phyloP scores from a whole-genome alignment of 169 alveolate species.

The Toxoplasma gondii region DNA sequence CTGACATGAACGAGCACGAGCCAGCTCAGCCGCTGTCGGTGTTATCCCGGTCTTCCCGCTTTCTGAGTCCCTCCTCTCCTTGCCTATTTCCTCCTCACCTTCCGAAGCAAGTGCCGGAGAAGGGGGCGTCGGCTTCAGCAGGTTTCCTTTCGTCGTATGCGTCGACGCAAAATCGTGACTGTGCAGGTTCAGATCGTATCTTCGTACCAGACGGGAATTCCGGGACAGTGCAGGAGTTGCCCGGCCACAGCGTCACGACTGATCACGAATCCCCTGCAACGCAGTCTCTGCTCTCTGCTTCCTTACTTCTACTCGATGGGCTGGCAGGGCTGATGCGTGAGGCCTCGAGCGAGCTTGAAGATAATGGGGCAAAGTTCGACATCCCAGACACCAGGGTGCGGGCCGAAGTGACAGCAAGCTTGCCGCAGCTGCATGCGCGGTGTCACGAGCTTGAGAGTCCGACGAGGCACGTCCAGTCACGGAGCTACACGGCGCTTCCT shows the following conservation, averaged over 20 bases:
- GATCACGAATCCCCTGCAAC: neutral
- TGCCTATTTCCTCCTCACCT: neutral
- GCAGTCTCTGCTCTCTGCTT: neutral
- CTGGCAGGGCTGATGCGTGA: neutral
- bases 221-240: neutral
- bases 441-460: neutral
- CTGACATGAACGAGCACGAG: neutral
- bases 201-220: neutral
- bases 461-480: neutral
- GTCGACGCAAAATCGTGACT: neutral
- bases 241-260: neutral
- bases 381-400: neutral
- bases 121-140: neutral
- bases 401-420: neutral
- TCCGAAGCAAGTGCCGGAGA: neutral
- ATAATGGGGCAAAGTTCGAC: neutral
- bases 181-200: neutral
- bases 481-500: conserved; percentile 23
- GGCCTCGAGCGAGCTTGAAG: neutral
- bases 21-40: neutral
- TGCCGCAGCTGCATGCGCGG: neutral
- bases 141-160: neutral
- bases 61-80: neutral
- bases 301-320: neutral
- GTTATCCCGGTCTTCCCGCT: neutral